Base-by-base conservation (phyloP, 495 filamentous ascomycete genomes). In the Neurospora tetrasperma region DNA sequence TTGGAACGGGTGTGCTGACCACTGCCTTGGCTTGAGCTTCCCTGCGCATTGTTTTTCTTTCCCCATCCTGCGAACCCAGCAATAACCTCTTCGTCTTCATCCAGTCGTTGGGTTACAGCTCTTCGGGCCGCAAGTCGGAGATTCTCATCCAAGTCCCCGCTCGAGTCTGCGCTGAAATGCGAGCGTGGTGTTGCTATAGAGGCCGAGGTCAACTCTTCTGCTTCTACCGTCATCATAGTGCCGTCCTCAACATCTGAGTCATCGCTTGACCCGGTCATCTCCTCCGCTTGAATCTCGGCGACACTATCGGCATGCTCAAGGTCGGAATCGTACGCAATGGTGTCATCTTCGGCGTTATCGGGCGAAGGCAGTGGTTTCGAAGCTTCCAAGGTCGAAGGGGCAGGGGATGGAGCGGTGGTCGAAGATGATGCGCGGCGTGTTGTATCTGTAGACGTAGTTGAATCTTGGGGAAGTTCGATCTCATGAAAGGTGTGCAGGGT, bases 401-500 rank as follows among this genome's bases (percentile, higher is more conserved):
- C 81, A 31, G 84, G 81, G 5, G 86, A 74, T 31, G 85, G 84
- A 8, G 88, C 86, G 10, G 80, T 77, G 20, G 88, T 77, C 23
- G 87, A 89, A 3, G 92, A 94, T 66, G 54, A 66, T 62, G 89
- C 87, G 72, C 92, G 87, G 75, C 93, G 85, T 23, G 92, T 90
- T 9, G 92, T 88, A 10, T 93, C 87, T 42, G 92, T 94, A 5
- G 94, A 96, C 16, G 91, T 92, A 0, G 93, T 96, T 42, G 92
- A 92, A 78, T 97, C 94, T 73, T 93, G 93, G 73, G 90, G 88
- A 71, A 95, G 91, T 76, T 98, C 95, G 4, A 97, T 88, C 70
- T 97, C 94, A 78, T 98, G 94, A 89, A 97, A 99, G 4, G 96
- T 99, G 79, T 99, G 96, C 42, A 99, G 84, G 10, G 96, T 99